Evolutionary conservation across 805 yeast species (phyloP).

Genomic region (Ogataea salicorniae): DNA sequence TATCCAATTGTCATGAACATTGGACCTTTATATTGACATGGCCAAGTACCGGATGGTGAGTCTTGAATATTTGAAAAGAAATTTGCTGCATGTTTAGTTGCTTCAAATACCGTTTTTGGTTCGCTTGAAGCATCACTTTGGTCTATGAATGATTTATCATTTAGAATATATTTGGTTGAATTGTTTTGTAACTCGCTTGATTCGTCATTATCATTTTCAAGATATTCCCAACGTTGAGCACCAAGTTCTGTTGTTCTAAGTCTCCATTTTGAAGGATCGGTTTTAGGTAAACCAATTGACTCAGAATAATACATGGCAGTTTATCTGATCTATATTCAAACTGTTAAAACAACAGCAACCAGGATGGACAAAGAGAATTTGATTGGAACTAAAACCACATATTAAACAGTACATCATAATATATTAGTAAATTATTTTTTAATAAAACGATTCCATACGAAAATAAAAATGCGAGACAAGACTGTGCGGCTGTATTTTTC

Average conservation of each 20-base stretch:
- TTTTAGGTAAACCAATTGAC: slow-evolving; percentile 53
- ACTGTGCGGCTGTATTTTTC: no score
- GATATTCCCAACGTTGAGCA: slow-evolving; percentile 74
- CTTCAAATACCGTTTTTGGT: slow-evolving; percentile 38
- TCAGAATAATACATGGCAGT: slow-evolving; percentile 52
- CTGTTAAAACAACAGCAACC: no score
- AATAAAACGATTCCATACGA: no score
- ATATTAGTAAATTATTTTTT: no score
- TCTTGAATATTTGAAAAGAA: slow-evolving; percentile 73
- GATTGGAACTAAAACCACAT: no score
- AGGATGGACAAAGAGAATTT: no score
- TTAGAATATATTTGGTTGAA: slow-evolving; percentile 48
- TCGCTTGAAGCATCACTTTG: slow-evolving; percentile 20
- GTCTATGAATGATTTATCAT: slow-evolving; percentile 15
- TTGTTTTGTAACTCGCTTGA: slow-evolving; percentile 44
- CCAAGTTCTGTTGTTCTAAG: slow-evolving; percentile 67
- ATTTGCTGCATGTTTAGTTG: slow-evolving; percentile 69
- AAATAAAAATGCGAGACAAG: no score
- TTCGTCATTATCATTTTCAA: slow-evolving; percentile 36
- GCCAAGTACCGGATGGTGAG: slow-evolving; percentile 73
- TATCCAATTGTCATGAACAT: slow-evolving; percentile 95
- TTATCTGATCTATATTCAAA: no score
- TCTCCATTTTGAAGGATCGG: slow-evolving; percentile 76
- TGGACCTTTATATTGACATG: slow-evolving; percentile 94
- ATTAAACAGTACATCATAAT: no score